A percentile compares a stretch with the other conserved stretches of the same genome.
Evolutionary conservation across 352 stramenopile genomes (phyloP).

Genomic region (Phytophthora melonis): DNA sequence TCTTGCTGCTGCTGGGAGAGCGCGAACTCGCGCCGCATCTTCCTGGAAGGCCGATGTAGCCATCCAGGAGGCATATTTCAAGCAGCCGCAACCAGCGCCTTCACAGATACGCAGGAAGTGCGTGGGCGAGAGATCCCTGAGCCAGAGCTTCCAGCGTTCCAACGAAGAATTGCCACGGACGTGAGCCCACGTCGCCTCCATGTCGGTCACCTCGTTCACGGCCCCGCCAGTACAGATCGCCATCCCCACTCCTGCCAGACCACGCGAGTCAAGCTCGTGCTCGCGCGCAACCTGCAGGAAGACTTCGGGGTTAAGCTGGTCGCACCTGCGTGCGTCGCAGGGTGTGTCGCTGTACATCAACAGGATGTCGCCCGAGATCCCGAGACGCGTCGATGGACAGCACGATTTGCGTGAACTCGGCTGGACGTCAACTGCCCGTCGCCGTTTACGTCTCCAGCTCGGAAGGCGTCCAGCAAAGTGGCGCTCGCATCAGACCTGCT

Average conservation of each 20-base stretch:
- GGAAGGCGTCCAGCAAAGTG: conserved; percentile 82
- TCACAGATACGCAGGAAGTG: conserved; percentile 78
- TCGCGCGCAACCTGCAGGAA: conserved; percentile 83
- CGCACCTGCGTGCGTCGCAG: conserved; percentile 65
- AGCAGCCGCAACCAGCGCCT: conserved; percentile 77
- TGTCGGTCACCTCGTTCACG: conserved; percentile 68
- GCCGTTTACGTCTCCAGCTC: conserved; percentile 80
- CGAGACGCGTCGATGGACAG: conserved; percentile 75
- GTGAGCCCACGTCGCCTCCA: conserved; percentile 69
- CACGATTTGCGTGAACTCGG: conserved; percentile 85
- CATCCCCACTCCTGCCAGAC: too few species aligned
- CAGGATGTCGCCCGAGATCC: conserved; percentile 73
- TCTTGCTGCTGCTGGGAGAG: conserved; percentile 27
- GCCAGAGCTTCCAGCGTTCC: conserved; percentile 72
- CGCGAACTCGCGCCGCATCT: conserved; percentile 67
- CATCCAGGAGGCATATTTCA: conserved; percentile 88
- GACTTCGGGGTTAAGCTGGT: conserved; percentile 61
- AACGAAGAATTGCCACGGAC: conserved; percentile 72
- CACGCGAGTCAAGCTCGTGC: conserved; percentile 73
- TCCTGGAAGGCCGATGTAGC: conserved; percentile 84
- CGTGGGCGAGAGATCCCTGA: conserved; percentile 47
- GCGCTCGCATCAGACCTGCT: conserved; percentile 70
- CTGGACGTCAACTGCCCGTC: conserved; percentile 79
- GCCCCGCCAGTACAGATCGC: too few species aligned
- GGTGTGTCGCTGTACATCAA: conserved; percentile 86